Evolutionary conservation across 192 early-diverging fungal species (phyloP), one percentile per base, ranked within the genome.

Genomic region (Endogone sp.): DNA sequence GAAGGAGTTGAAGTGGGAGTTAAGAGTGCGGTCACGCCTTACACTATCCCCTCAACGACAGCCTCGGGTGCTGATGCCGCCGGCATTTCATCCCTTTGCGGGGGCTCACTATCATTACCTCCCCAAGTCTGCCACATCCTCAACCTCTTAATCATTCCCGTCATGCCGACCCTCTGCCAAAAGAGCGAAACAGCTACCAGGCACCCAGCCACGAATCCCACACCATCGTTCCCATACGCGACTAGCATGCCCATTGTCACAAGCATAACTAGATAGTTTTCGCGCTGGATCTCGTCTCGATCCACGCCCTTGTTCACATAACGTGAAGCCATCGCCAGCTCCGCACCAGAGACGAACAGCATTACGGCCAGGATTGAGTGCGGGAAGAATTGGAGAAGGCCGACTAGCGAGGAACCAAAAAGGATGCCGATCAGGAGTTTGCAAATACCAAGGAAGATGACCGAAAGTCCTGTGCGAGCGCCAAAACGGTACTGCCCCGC

Each of bases 401-500:
- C 87, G 29, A 90, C 74, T 59, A 97, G 82, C 4, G 94, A 91
- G 37, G 83, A 84, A 29, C 94, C 93, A 83, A 95, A 93, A 56
- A 94, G 72, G n/a, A 94, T 81, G 29, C 93, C 94, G 4, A 91
- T 31, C 0, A 91, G 49, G n/a, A 97, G 81, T 71, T 95, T 97
- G 78, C 84, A 62, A 2, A 77, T 37, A 24, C 95, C 95, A 22
- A 97, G 81, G 61, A 93, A 60, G 57, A 92, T 83, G 67, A 97
- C 82, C 32, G 91, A 91, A 29, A 91, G 82, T 63, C 89, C 91
- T 1, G 91, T 84, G 59, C 95, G 86, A 21, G 95, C 93, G 60
- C 95, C 95, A 78, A 97, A 97, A 8, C 93, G 90, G 74, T 95
- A 94, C 79, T 97, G 94, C 4, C 89, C 95, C n/a, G 93, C 93